phyloP scores from a whole-genome alignment of 345 rosid species.

The Trapa incisa region DNA sequence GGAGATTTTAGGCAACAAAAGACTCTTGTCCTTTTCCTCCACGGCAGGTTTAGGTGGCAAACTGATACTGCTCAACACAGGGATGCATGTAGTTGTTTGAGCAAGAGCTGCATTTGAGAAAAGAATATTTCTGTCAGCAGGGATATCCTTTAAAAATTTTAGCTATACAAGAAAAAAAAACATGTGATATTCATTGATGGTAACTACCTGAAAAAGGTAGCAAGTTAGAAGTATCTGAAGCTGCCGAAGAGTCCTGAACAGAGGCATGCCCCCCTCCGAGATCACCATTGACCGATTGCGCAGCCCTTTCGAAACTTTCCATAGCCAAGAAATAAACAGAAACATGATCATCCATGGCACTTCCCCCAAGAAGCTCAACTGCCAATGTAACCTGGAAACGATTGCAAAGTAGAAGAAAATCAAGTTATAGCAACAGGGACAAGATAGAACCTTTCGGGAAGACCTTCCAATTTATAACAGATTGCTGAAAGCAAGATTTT shows the following conservation, averaged over 20 bases:
- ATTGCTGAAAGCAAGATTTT: too few species aligned
- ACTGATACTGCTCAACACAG: slow-evolving; percentile 13
- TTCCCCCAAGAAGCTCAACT: slow-evolving; percentile 57
- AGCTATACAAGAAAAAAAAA: background rate
- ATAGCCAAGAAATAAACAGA: slow-evolving; percentile 58
- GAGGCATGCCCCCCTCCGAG: slow-evolving; percentile 39
- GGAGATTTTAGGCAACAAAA: slow-evolving; percentile 22
- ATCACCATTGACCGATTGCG: slow-evolving; percentile 33
- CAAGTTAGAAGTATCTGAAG: slow-evolving; percentile 22
- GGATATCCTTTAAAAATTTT: background rate
- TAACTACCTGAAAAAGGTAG: slow-evolving; percentile 21
- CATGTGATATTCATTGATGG: background rate
- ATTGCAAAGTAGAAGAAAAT: slow-evolving; percentile 2
- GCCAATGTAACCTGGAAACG: slow-evolving; percentile 42
- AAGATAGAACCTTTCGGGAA: background rate
- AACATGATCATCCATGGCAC: slow-evolving; percentile 52
- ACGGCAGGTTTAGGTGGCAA: slow-evolving; percentile 24
- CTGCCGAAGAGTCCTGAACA: slow-evolving; percentile 15
- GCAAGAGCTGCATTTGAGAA: slow-evolving; percentile 18
- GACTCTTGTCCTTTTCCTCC: slow-evolving; percentile 45
- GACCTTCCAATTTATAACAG: background rate
- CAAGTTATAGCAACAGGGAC: background rate
- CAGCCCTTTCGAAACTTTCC: slow-evolving; percentile 57
- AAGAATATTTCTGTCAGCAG: background rate
- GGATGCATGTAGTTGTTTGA: slow-evolving; percentile 30